Evolutionary conservation across 1,284 basidiomycete species (phyloP).

Genomic region (Trametes pubescens): DNA sequence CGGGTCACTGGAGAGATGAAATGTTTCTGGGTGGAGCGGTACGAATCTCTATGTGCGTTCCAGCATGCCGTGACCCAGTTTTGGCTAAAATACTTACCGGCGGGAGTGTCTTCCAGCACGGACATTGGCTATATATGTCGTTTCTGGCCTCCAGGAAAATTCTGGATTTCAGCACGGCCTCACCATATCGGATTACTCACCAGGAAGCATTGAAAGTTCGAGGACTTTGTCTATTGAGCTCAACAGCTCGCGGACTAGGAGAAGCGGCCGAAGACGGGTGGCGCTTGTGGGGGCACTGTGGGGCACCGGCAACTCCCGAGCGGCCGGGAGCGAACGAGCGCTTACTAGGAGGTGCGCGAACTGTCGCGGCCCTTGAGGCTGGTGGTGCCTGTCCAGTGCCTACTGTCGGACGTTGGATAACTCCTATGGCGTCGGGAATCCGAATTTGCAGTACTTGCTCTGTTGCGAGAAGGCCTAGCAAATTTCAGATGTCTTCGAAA

Average conservation of each 20-base stretch:
- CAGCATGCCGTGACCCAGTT: neutral
- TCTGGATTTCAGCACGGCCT: neutral
- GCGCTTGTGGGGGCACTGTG: conserved; percentile 14
- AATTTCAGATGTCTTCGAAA: neutral
- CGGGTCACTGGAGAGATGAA: conserved; percentile 6
- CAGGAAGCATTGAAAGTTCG: conserved; percentile 2
- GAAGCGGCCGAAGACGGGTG: neutral
- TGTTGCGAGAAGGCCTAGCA: neutral
- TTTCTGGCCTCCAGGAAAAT: neutral
- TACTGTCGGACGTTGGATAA: neutral
- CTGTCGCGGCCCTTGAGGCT: neutral
- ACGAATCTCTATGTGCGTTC: neutral
- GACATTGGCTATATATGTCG: neutral
- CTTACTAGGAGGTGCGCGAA: conserved; percentile 17
- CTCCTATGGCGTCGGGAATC: neutral
- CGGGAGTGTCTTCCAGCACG: neutral
- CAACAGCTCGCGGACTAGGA: conserved; percentile 2
- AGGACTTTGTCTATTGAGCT: neutral
- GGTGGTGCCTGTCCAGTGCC: neutral
- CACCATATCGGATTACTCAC: conserved; percentile 6
- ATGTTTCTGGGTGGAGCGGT: neutral
- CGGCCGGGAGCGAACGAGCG: neutral
- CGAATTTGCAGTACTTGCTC: neutral
- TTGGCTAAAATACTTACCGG: neutral
- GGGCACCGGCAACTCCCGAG: conserved; percentile 16